phyloP scores from a whole-genome alignment of 768 basidiomycete species.

The Boletus vermiculosoides region DNA sequence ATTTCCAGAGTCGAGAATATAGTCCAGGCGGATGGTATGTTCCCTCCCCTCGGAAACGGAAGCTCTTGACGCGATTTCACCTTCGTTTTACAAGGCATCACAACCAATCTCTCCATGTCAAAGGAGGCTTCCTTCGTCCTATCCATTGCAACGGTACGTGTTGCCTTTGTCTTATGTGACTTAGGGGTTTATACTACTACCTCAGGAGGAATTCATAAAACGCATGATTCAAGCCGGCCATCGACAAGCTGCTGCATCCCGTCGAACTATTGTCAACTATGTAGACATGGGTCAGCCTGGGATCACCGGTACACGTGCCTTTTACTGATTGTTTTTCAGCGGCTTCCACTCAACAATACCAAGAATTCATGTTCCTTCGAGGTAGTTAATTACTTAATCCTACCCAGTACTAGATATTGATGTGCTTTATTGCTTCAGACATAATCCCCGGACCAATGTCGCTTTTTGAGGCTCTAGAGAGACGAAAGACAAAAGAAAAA shows the following conservation, averaged over 20 bases:
- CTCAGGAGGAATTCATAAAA: constrained; percentile 84
- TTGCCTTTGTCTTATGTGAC: constrained; percentile 1
- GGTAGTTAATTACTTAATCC: constrained; percentile 38
- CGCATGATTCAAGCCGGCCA: constrained; percentile 69
- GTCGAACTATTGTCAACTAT: constrained; percentile 61
- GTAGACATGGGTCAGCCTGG: constrained; percentile 67
- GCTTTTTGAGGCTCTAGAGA: constrained; percentile 56
- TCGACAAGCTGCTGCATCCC: constrained; percentile 57
- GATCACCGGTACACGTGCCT: background rate
- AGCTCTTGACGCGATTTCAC: constrained; percentile 17
- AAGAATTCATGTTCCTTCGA: constrained; percentile 71
- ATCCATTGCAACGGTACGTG: constrained; percentile 69
- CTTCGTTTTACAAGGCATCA: constrained; percentile 44
- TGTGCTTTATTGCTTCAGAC: constrained; percentile 39
- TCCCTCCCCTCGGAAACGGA: constrained; percentile 7
- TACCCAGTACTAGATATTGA: background rate
- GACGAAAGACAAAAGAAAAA: constrained; percentile 51
- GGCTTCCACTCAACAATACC: constrained; percentile 55
- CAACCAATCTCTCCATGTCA: constrained; percentile 63
- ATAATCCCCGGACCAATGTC: constrained; percentile 64
- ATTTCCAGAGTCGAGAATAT: constrained; percentile 70
- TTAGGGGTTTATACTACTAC: constrained; percentile 14
- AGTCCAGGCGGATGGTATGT: constrained; percentile 72
- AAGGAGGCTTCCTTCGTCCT: constrained; percentile 75
- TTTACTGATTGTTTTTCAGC: constrained; percentile 40